These are phyloP conservation scores for Verticillium klebahnii DNA, from an alignment of 2,329 filamentous ascomycete species.

Conservation along the genomic window DNA sequence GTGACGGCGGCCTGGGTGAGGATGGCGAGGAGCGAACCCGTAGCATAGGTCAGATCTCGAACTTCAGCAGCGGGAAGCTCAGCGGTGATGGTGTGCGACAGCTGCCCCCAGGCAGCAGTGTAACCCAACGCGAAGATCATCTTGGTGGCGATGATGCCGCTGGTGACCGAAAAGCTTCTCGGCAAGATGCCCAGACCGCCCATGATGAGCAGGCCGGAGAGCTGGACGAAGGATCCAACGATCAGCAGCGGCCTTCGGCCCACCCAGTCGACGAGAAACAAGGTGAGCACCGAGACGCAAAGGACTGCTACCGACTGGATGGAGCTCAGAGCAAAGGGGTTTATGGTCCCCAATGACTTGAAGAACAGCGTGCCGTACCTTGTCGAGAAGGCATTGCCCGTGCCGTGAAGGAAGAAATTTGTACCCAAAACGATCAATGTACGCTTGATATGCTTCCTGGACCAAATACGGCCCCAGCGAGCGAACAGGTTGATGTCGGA, in stretches of 20 bases:
- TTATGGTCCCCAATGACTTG: slow-evolving; percentile 18
- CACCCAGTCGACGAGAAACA: slow-evolving; percentile 11
- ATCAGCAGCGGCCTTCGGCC: slow-evolving; percentile 18
- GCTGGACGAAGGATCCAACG: slow-evolving; percentile 21
- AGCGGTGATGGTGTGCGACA: slow-evolving; percentile 28
- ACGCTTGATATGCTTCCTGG: slow-evolving; percentile 1
- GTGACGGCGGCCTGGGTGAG: slow-evolving; percentile 24
- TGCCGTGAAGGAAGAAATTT: slow-evolving; percentile 12
- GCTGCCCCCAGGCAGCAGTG: slow-evolving; percentile 26
- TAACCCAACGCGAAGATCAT: slow-evolving; percentile 25
- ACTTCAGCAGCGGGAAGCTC: slow-evolving; percentile 26
- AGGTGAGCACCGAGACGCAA: slow-evolving; percentile 6
- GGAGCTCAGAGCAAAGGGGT: slow-evolving; percentile 18
- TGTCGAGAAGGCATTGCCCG: slow-evolving; percentile 15
- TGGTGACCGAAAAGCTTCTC: slow-evolving; percentile 13
- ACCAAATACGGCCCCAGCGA: background rate
- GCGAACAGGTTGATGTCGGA: too few species aligned
- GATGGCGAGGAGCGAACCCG: slow-evolving; percentile 23
- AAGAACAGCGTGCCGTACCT: slow-evolving; percentile 17
- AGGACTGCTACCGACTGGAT: slow-evolving; percentile 11
- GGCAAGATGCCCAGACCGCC: slow-evolving; percentile 25
- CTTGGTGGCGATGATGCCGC: slow-evolving; percentile 25
- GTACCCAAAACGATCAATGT: slow-evolving; percentile 7
- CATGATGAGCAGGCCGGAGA: slow-evolving; percentile 26
- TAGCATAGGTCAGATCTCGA: slow-evolving; percentile 23